A percentile compares a stretch with the other conserved stretches of the same genome.
These are phyloP conservation scores for Penicillium diatomitis DNA, from an alignment of 495 filamentous ascomycete species.

Conservation along the genomic window DNA sequence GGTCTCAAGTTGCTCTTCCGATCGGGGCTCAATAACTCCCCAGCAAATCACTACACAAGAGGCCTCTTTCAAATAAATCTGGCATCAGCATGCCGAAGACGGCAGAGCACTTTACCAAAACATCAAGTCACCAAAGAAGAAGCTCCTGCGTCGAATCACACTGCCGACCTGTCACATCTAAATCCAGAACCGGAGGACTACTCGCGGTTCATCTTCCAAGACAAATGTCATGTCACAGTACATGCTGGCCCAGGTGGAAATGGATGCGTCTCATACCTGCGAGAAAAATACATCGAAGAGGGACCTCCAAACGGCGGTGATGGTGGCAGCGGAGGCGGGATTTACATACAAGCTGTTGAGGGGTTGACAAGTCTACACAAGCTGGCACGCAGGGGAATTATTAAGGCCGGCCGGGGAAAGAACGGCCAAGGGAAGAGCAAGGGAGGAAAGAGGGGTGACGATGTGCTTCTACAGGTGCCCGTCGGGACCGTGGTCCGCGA, in stretches of 20 bases:
- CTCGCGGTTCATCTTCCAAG: conserved; percentile 69
- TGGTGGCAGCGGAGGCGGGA: conserved; percentile 79
- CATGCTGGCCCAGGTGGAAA: conserved; percentile 75
- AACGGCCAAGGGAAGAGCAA: conserved; percentile 78
- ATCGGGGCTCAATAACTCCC: conserved; percentile 2
- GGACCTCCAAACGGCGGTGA: conserved; percentile 97
- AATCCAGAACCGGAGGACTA: conserved; percentile 78
- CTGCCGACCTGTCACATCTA: conserved; percentile 47
- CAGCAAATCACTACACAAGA: conserved; percentile 4
- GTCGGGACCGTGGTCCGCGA: conserved; percentile 88
- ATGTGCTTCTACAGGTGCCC: conserved; percentile 81
- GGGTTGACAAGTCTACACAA: conserved; percentile 91
- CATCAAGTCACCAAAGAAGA: conserved; percentile 4
- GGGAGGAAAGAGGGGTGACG: conserved; percentile 73
- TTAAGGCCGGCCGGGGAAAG: conserved; percentile 72
- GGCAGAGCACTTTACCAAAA: conserved; percentile 24
- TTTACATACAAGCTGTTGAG: conserved; percentile 90
- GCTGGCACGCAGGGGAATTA: conserved; percentile 62
- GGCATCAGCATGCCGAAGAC: conserved; percentile 19
- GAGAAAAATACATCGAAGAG: conserved; percentile 76
- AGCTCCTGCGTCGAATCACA: conserved; percentile 9
- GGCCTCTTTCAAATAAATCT: conserved; percentile 26
- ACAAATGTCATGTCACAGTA: conserved; percentile 69
- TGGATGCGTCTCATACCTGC: conserved; percentile 86
- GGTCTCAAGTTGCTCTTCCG: conserved; percentile 11